Percentiles rank a stretch among this genome's conserved stretches.
These are phyloP conservation scores for Salvia rosmarinus DNA, from an alignment of 257 asterid species.

Conservation along the genomic window DNA sequence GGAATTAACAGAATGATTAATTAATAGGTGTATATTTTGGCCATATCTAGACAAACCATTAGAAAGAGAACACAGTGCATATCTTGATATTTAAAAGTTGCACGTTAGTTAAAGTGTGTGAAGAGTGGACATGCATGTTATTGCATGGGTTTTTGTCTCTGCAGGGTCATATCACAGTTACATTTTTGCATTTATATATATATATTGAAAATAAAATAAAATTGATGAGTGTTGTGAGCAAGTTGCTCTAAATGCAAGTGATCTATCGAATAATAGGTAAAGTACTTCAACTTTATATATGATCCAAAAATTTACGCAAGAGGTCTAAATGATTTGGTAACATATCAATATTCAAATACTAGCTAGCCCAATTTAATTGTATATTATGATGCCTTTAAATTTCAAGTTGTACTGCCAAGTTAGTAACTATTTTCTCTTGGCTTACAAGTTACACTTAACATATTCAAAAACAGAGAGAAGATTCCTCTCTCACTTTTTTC, in stretches of 20 bases:
- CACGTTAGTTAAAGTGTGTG: slow-evolving; percentile 20
- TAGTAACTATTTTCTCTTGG: too few relatives aligned
- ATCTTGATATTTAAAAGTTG: slow-evolving; percentile 3
- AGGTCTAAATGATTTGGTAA: too few relatives aligned
- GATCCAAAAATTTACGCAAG: too few relatives aligned
- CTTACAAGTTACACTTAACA: too few relatives aligned
- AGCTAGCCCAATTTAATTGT: too few relatives aligned
- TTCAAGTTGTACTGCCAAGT: too few relatives aligned
- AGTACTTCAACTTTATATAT: too few relatives aligned
- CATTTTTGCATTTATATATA: background rate
- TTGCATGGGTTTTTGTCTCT: slow-evolving; percentile 12
- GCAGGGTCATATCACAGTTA: background rate
- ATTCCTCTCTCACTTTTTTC: background rate
- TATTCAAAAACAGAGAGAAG: too few relatives aligned
- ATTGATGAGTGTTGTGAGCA: background rate
- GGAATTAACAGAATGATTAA: slow-evolving; percentile 21
- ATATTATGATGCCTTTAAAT: too few relatives aligned
- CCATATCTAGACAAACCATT: slow-evolving; percentile 13
- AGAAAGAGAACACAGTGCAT: background rate
- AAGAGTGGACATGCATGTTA: slow-evolving; percentile 15
- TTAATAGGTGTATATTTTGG: background rate
- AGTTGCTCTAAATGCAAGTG: background rate
- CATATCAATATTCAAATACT: too few relatives aligned
- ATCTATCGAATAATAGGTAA: too few relatives aligned
- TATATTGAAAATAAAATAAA: background rate